phyloP scores from a whole-genome alignment of 2,329 filamentous ascomycete species.

The Zymoseptoria brevis region DNA sequence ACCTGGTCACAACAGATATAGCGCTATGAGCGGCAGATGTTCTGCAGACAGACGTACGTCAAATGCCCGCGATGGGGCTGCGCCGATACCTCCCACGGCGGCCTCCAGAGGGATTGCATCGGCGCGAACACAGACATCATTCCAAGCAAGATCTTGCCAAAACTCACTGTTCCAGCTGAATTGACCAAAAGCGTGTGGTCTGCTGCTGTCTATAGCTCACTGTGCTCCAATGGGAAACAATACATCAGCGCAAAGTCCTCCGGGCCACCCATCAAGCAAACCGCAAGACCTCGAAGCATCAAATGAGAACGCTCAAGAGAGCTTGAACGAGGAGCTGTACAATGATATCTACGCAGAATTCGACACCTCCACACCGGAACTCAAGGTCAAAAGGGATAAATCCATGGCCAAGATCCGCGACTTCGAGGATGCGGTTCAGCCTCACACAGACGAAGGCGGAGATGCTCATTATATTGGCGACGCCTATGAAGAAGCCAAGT shows the following conservation, averaged over 20 bases:
- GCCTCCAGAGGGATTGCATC: not conserved
- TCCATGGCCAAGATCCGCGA: not conserved
- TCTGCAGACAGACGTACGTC: not conserved
- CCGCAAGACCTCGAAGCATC: not conserved
- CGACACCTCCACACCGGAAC: not conserved
- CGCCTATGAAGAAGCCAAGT: slow-evolving; percentile 10
- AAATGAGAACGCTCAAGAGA: not conserved
- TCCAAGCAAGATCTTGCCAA: not conserved
- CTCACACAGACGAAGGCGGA: slow-evolving; percentile 19
- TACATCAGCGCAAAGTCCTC: not conserved
- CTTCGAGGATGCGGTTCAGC: slow-evolving; percentile 12
- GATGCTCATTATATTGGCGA: slow-evolving; percentile 20
- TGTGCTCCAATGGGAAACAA: not conserved
- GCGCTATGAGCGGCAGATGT: not conserved
- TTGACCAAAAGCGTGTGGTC: not conserved
- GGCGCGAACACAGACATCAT: not conserved
- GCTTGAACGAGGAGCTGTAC: not conserved
- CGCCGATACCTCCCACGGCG: too few relatives aligned
- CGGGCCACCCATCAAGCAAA: not conserved
- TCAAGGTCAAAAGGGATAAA: not conserved
- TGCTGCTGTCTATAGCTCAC: not conserved
- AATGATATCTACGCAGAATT: not conserved
- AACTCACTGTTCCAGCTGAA: not conserved
- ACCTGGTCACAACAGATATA: not conserved
- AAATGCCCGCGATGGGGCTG: not conserved